These are phyloP conservation scores for Priceomyces carsonii DNA, from an alignment of 805 yeast species.

Conservation along the genomic window DNA sequence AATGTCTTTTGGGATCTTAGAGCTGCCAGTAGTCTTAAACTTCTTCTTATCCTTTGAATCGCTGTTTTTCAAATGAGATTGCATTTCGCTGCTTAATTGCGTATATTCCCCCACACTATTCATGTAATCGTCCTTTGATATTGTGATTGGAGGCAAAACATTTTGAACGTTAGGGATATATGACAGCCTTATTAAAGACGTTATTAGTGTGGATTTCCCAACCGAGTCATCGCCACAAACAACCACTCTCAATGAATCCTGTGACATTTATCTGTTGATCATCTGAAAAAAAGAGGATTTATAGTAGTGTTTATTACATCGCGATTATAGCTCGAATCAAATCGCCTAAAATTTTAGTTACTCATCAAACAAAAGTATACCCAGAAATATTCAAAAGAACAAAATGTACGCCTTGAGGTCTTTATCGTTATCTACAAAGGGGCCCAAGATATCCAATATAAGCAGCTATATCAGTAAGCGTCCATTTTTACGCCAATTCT, in stretches of 20 bases:
- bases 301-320: too few species aligned
- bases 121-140: constrained; percentile 66
- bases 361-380: neutral
- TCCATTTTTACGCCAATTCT: neutral
- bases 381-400: neutral
- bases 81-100: constrained; percentile 12
- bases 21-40: constrained; percentile 2
- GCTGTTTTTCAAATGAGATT: constrained; percentile 6
- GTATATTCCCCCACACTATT: constrained; percentile 27
- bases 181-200: constrained; percentile 78
- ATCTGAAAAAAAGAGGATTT: too few species aligned
- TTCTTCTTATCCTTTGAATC: neutral
- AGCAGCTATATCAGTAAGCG: too few species aligned
- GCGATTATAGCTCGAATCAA: constrained; percentile 7
- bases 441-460: too few species aligned
- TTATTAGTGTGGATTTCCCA: constrained; percentile 78
- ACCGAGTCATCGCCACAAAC: constrained; percentile 95
- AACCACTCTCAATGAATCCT: constrained; percentile 70
- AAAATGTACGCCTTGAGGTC: constrained; percentile 2
- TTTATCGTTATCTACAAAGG: too few species aligned
- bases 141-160: constrained; percentile 79
- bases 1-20: constrained; percentile 27
- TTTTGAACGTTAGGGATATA: constrained; percentile 77
- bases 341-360: constrained; percentile 1
- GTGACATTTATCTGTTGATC: constrained; percentile 12